Base-by-base conservation (phyloP, 805 yeast genomes). In the Yarrowia phangngaensis region DNA sequence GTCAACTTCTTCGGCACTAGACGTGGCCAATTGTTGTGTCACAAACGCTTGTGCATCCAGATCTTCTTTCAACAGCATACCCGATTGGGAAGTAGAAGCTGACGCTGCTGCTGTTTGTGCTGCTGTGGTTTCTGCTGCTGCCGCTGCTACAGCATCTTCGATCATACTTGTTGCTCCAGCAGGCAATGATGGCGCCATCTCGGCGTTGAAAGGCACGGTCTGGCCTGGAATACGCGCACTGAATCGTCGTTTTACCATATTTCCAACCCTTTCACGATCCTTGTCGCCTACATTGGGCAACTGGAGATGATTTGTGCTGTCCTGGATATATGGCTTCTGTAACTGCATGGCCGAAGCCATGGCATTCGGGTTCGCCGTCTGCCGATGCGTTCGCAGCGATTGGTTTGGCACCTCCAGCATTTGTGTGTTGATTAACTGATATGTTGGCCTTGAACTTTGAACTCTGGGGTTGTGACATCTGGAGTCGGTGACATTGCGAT, bases 141-240 rank as follows among this genome's bases (percentile, higher is more conserved):
- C 24, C 8, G 46, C 20, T 11, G 29, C 47, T 11, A 27, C 38
- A 17, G 94, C 86, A 6, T 69, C 62, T 26, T 81, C 73, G 60
- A 86, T 82, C 13, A 61, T 58, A n/a, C 68, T 59, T 62, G 92
- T 74, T 53, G 79, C 76, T 54, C 79, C 80, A 60, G 82, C 90
- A 6, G 95, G 95, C 60, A 86, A 71, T 32, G 29, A 22, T 3
- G 45, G 45, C 2, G 95, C 92, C 61, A 76, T 72, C 60, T 83
- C 92, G 90, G 73, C 68, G 79, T 84, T 65, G 83, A 92, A 15
- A 90, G 92, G 20, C 87, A 12, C 81, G 50, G 84, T 68, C 60
- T 84, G 94, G 24, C 50, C 46, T 11, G 53, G 54, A 13, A 50
- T 33, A 1, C 61, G 55, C 6, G 59, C 52, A n/a, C 60, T 57